Conservation (phyloP, 768 basidiomycete species). For the Hysterangium stoloniferum region DNA sequence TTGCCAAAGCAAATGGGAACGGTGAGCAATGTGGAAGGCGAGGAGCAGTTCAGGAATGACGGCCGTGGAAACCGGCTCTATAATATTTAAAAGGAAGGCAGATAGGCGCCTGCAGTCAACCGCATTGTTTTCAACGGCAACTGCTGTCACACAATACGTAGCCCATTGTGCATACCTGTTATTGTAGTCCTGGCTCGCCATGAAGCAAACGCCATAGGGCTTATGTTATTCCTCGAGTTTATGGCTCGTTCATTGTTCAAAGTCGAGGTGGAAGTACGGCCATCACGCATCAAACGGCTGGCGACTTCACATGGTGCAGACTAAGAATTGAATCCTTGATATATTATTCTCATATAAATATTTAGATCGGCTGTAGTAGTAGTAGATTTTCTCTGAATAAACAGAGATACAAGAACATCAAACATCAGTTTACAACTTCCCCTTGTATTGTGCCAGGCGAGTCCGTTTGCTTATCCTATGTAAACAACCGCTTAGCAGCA, state of each 20-base stretch:
- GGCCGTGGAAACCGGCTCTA: slow-evolving; percentile 8
- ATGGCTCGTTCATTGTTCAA: too few relatives aligned
- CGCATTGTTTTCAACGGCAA: neutral
- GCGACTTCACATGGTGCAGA: too few relatives aligned
- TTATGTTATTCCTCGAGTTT: too few relatives aligned
- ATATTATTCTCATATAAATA: neutral
- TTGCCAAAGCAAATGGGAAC: slow-evolving; percentile 24
- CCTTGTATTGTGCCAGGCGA: slow-evolving; percentile 53
- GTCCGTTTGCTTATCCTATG: slow-evolving; percentile 41
- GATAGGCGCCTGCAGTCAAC: neutral
- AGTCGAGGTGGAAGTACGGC: too few relatives aligned
- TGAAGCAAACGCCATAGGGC: too few relatives aligned
- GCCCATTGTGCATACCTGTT: too few relatives aligned
- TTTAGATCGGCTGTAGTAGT: neutral
- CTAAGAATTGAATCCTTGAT: neutral
- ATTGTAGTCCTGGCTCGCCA: too few relatives aligned
- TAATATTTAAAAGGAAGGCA: neutral
- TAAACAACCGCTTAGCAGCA: neutral
- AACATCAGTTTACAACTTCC: slow-evolving; percentile 25
- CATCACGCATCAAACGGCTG: too few relatives aligned
- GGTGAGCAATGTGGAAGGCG: slow-evolving; percentile 22
- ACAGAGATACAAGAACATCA: neutral
- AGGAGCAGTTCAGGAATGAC: slow-evolving; percentile 21
- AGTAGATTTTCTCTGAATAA: neutral
- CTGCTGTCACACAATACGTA: neutral